Conservation (phyloP, 371 early-diverging fungal species). For the Rhizopus sp. region DNA sequence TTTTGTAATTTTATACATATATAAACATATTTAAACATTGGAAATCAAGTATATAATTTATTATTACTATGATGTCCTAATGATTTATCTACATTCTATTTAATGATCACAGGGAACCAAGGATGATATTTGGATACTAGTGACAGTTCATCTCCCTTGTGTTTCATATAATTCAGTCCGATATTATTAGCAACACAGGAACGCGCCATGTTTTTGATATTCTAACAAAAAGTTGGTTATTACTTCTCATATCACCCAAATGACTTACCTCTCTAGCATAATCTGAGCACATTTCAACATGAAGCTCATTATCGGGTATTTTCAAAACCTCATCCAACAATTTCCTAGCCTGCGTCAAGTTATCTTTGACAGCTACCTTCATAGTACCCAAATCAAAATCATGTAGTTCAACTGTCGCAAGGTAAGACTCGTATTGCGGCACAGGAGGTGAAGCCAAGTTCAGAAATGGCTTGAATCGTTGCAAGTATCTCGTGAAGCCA, state of each 20-base stretch:
- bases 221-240: constrained; percentile 20
- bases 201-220: constrained; percentile 40
- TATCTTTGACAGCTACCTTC: neutral
- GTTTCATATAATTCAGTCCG: constrained; percentile 7
- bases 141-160: constrained; percentile 18
- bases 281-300: constrained; percentile 48
- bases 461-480: constrained; percentile 64
- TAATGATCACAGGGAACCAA: constrained; percentile 46
- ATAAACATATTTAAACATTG: neutral
- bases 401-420: constrained; percentile 28
- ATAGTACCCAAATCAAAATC: constrained; percentile 23
- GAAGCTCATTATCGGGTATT: constrained; percentile 24
- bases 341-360: constrained; percentile 33
- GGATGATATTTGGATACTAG: constrained; percentile 51
- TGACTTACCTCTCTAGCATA: constrained; percentile 41
- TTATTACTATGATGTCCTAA: neutral
- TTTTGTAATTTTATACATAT: neutral
- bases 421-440: constrained; percentile 36
- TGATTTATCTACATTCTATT: neutral
- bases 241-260: neutral
- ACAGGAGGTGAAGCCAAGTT: constrained; percentile 50
- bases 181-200: constrained; percentile 47
- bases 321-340: constrained; percentile 29
- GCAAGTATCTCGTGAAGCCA: constrained; percentile 55
- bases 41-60: neutral